A percentile compares a stretch with the other conserved stretches of the same genome.
These are phyloP conservation scores for Cyphellophora attinorum DNA, from an alignment of 2,329 filamentous ascomycete genomes.

Conservation along the genomic window DNA sequence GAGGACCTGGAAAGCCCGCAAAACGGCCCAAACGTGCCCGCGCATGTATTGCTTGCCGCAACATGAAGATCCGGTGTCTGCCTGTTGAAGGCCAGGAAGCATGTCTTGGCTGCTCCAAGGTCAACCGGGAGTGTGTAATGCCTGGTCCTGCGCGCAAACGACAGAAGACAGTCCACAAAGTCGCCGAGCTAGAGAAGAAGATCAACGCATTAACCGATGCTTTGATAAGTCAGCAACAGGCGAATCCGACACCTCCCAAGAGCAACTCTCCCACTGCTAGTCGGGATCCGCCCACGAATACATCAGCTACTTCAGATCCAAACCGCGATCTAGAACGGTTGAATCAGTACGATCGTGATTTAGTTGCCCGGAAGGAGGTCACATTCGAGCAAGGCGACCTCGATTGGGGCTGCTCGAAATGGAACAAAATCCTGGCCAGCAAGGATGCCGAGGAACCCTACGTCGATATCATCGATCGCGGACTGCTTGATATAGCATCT, in stretches of 20 bases:
- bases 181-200: conserved; percentile 84
- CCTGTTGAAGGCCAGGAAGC: conserved; percentile 24
- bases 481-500: conserved; percentile 40
- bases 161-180: conserved; percentile 78
- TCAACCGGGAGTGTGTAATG: conserved; percentile 65
- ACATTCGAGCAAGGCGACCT: not conserved
- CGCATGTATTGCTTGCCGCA: conserved; percentile 16
- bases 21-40: not conserved
- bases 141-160: conserved; percentile 67
- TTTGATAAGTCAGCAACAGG: conserved; percentile 46
- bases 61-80: conserved; percentile 19
- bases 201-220: conserved; percentile 79
- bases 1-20: not conserved
- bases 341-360: not conserved
- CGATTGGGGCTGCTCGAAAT: not conserved
- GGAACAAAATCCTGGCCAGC: not conserved
- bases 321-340: conserved; percentile 1
- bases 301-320: not conserved
- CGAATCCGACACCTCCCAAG: conserved; percentile 6
- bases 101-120: conserved; percentile 70
- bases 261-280: conserved; percentile 3
- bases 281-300: not conserved
- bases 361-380: not conserved
- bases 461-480: conserved; percentile 38
- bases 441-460: conserved; percentile 12